phyloP scores from a whole-genome alignment of 805 yeast genomes.

The Candida easanensis region DNA sequence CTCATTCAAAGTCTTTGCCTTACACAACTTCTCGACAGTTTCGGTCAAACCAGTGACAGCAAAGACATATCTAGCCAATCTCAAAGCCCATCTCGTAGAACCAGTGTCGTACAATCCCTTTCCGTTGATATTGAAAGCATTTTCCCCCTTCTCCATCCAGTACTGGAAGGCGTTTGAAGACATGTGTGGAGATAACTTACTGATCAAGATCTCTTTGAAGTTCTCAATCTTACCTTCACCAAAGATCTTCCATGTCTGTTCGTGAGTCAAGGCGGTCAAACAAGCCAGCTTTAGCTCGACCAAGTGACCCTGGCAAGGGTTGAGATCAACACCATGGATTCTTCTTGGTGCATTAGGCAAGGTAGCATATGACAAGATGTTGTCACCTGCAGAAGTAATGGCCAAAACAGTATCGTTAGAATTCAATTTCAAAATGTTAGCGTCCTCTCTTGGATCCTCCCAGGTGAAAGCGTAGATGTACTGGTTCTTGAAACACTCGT shows the following conservation, averaged over 20 bases:
- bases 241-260: constrained; percentile 70
- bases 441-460: constrained; percentile 88
- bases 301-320: constrained; percentile 79
- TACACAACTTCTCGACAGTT: constrained; percentile 54
- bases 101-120: constrained; percentile 78
- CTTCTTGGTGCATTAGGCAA: constrained; percentile 67
- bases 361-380: constrained; percentile 69
- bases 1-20: constrained; percentile 54
- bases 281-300: constrained; percentile 77
- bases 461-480: constrained; percentile 86
- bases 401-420: constrained; percentile 73
- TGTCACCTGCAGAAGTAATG: constrained; percentile 86
- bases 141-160: constrained; percentile 65
- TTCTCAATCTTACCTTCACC: constrained; percentile 67
- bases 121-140: constrained; percentile 52
- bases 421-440: constrained; percentile 56
- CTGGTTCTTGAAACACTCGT: constrained; percentile 71
- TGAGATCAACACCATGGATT: constrained; percentile 82
- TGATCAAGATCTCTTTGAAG: constrained; percentile 49
- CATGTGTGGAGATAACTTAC: constrained; percentile 61
- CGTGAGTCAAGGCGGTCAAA: constrained; percentile 51
- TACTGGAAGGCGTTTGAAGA: constrained; percentile 80
- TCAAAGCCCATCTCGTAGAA: constrained; percentile 81
- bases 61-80: constrained; percentile 63
- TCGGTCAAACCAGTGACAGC: constrained; percentile 48